phyloP scores from a whole-genome alignment of 805 yeast genomes.

The Candida qinlingensis region DNA sequence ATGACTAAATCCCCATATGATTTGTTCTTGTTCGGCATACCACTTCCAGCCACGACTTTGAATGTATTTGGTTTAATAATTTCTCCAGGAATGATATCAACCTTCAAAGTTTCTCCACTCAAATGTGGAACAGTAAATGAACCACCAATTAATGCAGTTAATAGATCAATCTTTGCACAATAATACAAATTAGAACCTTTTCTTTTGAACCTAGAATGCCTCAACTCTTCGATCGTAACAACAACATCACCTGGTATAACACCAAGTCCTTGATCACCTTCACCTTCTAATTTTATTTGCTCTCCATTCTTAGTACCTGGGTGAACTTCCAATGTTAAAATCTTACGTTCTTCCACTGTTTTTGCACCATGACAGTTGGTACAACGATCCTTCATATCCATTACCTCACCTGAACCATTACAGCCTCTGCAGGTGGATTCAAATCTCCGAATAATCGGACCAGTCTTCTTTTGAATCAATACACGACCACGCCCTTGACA shows the following conservation, averaged over 20 bases:
- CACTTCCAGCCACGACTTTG: conserved; percentile 44
- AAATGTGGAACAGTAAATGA: conserved; percentile 33
- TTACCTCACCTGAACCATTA: conserved; percentile 35
- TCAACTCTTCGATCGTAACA: conserved; percentile 41
- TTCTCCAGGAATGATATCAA: conserved; percentile 44
- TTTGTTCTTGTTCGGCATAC: conserved; percentile 49
- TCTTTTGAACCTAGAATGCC: conserved; percentile 34
- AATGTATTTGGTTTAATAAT: conserved; percentile 43
- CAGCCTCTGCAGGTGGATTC: conserved; percentile 42
- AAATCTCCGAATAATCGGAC: conserved; percentile 37
- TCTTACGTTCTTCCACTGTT: conserved; percentile 40
- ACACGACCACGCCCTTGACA: conserved; percentile 41
- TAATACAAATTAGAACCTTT: conserved; percentile 39
- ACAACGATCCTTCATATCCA: conserved; percentile 33
- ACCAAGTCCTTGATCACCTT: conserved; percentile 59
- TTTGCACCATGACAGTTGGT: conserved; percentile 40
- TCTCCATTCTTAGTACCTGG: conserved; percentile 55
- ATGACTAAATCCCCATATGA: conserved; percentile 50
- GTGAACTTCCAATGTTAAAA: conserved; percentile 46
- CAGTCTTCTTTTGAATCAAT: conserved; percentile 38
- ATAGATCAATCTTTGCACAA: conserved; percentile 42
- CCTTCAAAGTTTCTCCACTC: conserved; percentile 32
- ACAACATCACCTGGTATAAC: conserved; percentile 65
- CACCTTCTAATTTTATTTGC: conserved; percentile 46
- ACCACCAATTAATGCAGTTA: conserved; percentile 58